Percentiles rank a stretch among this genome's conserved stretches.
Evolutionary conservation across 1,284 basidiomycete genomes (phyloP).

Genomic region (Ceratobasidium sp.): DNA sequence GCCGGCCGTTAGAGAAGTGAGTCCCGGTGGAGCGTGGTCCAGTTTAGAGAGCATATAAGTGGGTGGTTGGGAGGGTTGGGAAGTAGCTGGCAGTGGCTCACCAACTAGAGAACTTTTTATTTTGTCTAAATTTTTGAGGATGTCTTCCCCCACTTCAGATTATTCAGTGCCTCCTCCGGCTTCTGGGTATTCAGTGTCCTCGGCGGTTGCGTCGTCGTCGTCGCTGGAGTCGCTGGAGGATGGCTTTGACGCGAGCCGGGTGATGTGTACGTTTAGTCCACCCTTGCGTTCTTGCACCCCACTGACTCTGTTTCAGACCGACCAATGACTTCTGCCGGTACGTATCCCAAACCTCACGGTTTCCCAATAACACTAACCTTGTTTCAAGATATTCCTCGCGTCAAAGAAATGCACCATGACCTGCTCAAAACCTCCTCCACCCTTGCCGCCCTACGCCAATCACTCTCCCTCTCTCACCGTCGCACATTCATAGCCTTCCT

Average conservation of each 20-base stretch:
- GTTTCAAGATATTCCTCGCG: slow-evolving; percentile 12
- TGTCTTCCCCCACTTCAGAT: slow-evolving; percentile 21
- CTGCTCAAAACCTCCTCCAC: slow-evolving; percentile 22
- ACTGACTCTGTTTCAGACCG: slow-evolving; percentile 23
- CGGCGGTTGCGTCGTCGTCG: neutral
- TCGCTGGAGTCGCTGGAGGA: neutral
- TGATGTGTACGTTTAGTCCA: slow-evolving; percentile 32
- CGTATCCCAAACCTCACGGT: neutral
- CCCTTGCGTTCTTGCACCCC: neutral
- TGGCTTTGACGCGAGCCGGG: slow-evolving; percentile 37
- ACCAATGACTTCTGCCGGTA: slow-evolving; percentile 36
- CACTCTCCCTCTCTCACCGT: slow-evolving; percentile 18
- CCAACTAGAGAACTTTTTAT: too few species aligned
- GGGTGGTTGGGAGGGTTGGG: too few species aligned
- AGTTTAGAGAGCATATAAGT: too few species aligned
- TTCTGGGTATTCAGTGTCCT: neutral
- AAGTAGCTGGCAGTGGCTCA: too few species aligned
- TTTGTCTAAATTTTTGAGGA: neutral
- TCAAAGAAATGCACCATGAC: slow-evolving; percentile 39
- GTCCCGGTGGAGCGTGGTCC: too few species aligned
- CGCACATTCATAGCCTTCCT: slow-evolving; percentile 36
- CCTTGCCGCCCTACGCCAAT: slow-evolving; percentile 23
- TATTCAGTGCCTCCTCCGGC: neutral
- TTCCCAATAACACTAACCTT: neutral
- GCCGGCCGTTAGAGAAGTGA: too few species aligned